A percentile compares a stretch with the other conserved stretches of the same genome.
Conservation (phyloP, 192 early-diverging fungal species). For the Chytriomyces hyalinus region DNA sequence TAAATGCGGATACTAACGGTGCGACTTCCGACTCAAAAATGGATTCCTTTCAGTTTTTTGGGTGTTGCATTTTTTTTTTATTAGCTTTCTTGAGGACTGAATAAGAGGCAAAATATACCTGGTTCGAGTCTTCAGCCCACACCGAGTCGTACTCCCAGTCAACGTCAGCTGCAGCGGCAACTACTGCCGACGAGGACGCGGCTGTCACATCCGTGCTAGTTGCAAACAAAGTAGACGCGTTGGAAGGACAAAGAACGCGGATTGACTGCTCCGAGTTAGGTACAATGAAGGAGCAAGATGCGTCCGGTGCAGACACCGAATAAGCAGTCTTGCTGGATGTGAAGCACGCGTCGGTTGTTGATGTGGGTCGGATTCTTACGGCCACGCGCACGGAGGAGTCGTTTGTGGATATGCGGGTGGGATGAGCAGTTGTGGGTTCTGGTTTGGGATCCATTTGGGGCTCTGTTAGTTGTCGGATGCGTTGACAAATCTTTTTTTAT, state of each 20-base stretch:
- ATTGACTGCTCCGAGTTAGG: neutral
- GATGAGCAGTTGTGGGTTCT: no score
- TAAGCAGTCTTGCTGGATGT: neutral
- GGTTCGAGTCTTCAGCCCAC: constrained; percentile 13
- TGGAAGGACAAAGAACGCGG: neutral
- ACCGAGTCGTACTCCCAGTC: constrained; percentile 33
- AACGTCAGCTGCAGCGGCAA: constrained; percentile 18
- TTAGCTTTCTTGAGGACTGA: neutral
- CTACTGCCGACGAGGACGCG: neutral
- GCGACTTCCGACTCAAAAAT: constrained; percentile 66
- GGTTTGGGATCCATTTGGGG: no score
- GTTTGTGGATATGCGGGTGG: neutral
- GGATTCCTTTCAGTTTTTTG: constrained; percentile 47
- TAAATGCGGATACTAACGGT: constrained; percentile 67
- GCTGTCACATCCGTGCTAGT: neutral
- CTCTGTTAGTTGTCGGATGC: no score
- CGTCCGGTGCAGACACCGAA: neutral
- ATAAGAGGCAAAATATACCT: neutral
- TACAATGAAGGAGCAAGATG: neutral
- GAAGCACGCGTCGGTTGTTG: neutral
- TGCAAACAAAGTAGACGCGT: neutral
- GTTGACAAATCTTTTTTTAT: no score
- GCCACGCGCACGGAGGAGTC: constrained; percentile 22
- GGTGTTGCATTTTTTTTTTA: neutral
- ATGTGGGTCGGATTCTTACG: constrained; percentile 22